Percentiles rank a stretch among this genome's conserved stretches.
phyloP scores from a whole-genome alignment of 106 monocot species.

The Phalaenopsis equestris region DNA sequence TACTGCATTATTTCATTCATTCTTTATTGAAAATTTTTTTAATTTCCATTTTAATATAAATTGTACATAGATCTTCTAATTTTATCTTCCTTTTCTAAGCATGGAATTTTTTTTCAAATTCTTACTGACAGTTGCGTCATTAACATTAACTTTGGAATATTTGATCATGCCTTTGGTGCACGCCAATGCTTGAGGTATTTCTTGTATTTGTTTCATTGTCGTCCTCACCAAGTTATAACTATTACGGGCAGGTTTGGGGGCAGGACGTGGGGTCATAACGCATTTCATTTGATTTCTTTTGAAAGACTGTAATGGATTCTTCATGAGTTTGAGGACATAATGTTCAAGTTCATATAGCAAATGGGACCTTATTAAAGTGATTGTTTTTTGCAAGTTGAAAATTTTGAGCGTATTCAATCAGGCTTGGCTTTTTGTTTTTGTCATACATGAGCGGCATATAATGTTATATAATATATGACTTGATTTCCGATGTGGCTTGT shows the following conservation, averaged over 20 bases:
- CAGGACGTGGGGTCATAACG: not conserved
- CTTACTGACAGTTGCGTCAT: not conserved
- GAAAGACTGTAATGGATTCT: not conserved
- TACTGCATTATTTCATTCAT: not conserved
- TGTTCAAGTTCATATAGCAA: not conserved
- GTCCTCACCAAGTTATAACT: not conserved
- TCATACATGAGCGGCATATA: not conserved
- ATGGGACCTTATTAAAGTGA: not conserved
- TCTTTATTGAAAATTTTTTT: not conserved
- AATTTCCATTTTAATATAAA: not conserved
- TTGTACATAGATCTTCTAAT: not conserved
- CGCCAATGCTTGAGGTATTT: not conserved
- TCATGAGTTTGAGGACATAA: not conserved
- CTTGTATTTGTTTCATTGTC: not conserved
- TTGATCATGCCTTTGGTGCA: not conserved
- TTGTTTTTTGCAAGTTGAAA: not conserved
- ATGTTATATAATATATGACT: slow-evolving; percentile 5
- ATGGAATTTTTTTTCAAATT: not conserved
- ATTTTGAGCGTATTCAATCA: not conserved
- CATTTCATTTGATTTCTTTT: not conserved
- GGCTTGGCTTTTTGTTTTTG: not conserved
- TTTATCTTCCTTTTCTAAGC: not conserved
- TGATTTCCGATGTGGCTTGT: slow-evolving; percentile 3
- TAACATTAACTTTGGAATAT: not conserved
- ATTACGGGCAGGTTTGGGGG: not conserved